Evolutionary conservation across 1,284 basidiomycete genomes (phyloP).

Genomic region (Ustilago trichophora): DNA sequence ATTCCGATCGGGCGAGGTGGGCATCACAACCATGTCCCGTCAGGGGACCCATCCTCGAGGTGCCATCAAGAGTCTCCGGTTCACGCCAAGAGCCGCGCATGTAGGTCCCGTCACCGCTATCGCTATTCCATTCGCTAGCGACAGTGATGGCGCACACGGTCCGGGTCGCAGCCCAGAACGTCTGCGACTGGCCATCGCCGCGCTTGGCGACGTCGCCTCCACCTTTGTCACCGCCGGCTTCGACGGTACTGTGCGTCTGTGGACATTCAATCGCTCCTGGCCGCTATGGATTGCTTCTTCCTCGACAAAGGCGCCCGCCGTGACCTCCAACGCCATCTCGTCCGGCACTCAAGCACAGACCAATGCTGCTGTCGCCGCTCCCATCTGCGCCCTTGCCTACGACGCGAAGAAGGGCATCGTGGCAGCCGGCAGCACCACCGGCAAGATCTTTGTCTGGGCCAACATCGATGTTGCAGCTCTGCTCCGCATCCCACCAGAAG

Average conservation of each 20-base stretch:
- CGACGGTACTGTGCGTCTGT: slow-evolving; percentile 61
- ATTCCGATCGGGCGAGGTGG: slow-evolving; percentile 76
- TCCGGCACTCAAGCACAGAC: slow-evolving; percentile 14
- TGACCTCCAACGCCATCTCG: slow-evolving; percentile 16
- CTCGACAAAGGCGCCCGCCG: slow-evolving; percentile 15
- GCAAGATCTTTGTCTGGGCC: slow-evolving; percentile 58
- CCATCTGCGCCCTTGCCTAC: slow-evolving; percentile 54
- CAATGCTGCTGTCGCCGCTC: slow-evolving; percentile 17
- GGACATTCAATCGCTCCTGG: slow-evolving; percentile 47
- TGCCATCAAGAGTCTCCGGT: slow-evolving; percentile 44
- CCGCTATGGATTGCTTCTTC: slow-evolving; percentile 53
- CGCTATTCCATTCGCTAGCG: slow-evolving; percentile 53
- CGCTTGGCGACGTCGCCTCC: slow-evolving; percentile 51
- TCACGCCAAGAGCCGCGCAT: slow-evolving; percentile 49
- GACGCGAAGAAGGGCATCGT: slow-evolving; percentile 53
- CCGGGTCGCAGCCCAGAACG: slow-evolving; percentile 53
- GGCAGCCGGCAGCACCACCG: slow-evolving; percentile 50
- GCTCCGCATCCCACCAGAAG: slow-evolving; percentile 36
- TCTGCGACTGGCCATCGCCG: slow-evolving; percentile 51
- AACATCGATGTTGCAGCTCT: slow-evolving; percentile 46
- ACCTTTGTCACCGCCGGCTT: slow-evolving; percentile 60
- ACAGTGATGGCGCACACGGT: slow-evolving; percentile 54
- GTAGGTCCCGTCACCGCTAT: slow-evolving; percentile 49
- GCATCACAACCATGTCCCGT: slow-evolving; percentile 70
- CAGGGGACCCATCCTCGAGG: slow-evolving; percentile 62